Evolutionary conservation across 2,329 filamentous ascomycete genomes (phyloP), one percentile per base, ranked within the genome.

Genomic region (Sporothrix variecibatus): DNA sequence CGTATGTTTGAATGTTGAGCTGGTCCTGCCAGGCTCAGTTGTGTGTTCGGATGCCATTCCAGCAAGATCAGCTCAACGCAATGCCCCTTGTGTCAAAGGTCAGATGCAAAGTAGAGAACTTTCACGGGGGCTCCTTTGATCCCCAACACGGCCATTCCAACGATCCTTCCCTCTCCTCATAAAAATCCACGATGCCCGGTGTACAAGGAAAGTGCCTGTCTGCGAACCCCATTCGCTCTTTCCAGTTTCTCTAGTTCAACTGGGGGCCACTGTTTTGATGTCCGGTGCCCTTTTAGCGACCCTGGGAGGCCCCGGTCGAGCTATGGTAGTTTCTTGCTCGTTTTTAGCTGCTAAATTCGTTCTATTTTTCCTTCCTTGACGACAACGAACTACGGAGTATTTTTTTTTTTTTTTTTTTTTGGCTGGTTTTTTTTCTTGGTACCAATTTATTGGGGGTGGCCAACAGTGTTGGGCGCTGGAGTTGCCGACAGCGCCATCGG

Each of bases 401-500:
- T 67, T 3, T 20, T 23, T 53, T 46, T 65, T 11, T n/a, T 65
- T 8, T 46, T 67, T 3, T 20, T 23, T 53, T 46, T 65, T 11
- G 38, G 20, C 17, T 34, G 46, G 46, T 12, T n/a, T n/a, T n/a
- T 71, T 53, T 56, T 34, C 17, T 23, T 17, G 12, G 62, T 23
- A 46, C 43, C 40, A 46, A 28, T 46, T 43, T 46, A 67, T 23
- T 46, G 38, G 62, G 60, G 60, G 38, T 26, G 62, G 23, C 23
- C 38, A 38, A 38, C 26, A 40, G 20, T 49, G 11, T 58, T 51
- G 40, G 26, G 53, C 51, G 12, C 26, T 64, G 34, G 31, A 67
- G 43, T 67, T 72, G 46, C 60, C 60, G 71, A 49, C 38, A 72
- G 71, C 71, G 71, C 71, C 71, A 46, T 58, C 71, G 71, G 60